Evolutionary conservation across 2,329 filamentous ascomycete species (phyloP), one percentile per base, ranked within the genome.

Genomic region (Achaetomium macrosporum): DNA sequence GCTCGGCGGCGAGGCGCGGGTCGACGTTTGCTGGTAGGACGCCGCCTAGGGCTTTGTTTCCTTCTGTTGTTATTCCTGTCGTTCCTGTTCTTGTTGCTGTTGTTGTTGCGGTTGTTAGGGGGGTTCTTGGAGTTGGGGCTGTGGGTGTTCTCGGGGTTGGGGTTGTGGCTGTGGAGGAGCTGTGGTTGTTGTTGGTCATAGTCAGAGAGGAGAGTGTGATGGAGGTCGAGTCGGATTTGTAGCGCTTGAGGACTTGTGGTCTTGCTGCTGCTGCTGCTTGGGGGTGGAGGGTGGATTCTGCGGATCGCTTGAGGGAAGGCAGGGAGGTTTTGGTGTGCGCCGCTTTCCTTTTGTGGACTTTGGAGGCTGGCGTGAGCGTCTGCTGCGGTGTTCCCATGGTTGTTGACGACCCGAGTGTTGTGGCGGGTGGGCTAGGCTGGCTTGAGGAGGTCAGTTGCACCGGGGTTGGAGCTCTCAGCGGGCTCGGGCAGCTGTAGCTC

Each of bases 1-100:
- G 54, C 36, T 61, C 57, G 17, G 59, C 51, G 10, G 59, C 58
- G 1, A 48, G 43, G 29, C 56, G 53, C 5, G 59, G 56, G 42
- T 58, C 56, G 12, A 56, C 49, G 42, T 53, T 52, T 13, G 53
- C 50, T 1, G 53, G 53, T 3, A 56, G 53, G n/a, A 57, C 51
- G 30, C 55, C 55, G 40, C 48, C 50, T 1, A 58, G 47, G 1
- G 51, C 25, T 25, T 45, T 7, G 30, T 47, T 11, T 25, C n/a
- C n/a, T n/a, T 25, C 25, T 4, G 47, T 46, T 12, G 33, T 16
- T 7, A 25, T 25, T 7, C n/a, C n/a, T 13, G 47, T 20, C 3
- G 42, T 16, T n/a, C 17, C 9, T 11, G 41, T 9, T 20, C 10
- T 16, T 31, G 41, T 35, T 35, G 46, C 25, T 16, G 43, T 16